phyloP scores from a whole-genome alignment of 2,329 filamentous ascomycete genomes.

The Penicillium sumatraense region DNA sequence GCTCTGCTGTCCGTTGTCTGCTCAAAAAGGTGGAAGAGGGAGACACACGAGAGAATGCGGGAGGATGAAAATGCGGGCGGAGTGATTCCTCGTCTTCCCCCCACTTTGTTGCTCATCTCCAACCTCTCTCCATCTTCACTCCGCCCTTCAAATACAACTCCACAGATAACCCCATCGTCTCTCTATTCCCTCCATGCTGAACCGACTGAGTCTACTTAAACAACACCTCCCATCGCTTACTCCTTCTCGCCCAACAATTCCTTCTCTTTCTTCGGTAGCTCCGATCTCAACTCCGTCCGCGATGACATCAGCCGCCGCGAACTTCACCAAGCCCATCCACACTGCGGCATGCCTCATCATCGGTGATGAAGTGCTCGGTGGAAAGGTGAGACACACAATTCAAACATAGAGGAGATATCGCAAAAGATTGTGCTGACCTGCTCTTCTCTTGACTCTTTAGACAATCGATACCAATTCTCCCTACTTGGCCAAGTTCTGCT shows the following conservation, averaged over 20 bases:
- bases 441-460: conserved; percentile 44
- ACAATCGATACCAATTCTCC: conserved; percentile 70
- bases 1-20: no score
- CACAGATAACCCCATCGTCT: not conserved
- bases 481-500: conserved; percentile 69
- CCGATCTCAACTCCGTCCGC: conserved; percentile 26
- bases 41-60: conserved; percentile 11
- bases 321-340: conserved; percentile 65
- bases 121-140: not conserved
- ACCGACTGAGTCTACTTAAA: conserved; percentile 72
- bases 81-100: conserved; percentile 18
- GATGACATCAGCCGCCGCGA: conserved; percentile 52
- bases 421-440: not conserved
- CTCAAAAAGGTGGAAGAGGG: not conserved
- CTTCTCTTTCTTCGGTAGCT: conserved; percentile 41
- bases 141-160: not conserved
- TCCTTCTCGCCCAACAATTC: conserved; percentile 52
- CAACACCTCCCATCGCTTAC: conserved; percentile 72
- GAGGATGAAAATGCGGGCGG: conserved; percentile 25
- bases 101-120: conserved; percentile 9
- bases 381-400: conserved; percentile 74
- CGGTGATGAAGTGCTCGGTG: conserved; percentile 93
- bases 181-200: conserved; percentile 67
- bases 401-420: not conserved
- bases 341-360: conserved; percentile 94